A percentile compares a stretch with the other conserved stretches of the same genome.
Conservation (phyloP, 2,329 filamentous ascomycete genomes). For the Colletotrichum plurivorum region DNA sequence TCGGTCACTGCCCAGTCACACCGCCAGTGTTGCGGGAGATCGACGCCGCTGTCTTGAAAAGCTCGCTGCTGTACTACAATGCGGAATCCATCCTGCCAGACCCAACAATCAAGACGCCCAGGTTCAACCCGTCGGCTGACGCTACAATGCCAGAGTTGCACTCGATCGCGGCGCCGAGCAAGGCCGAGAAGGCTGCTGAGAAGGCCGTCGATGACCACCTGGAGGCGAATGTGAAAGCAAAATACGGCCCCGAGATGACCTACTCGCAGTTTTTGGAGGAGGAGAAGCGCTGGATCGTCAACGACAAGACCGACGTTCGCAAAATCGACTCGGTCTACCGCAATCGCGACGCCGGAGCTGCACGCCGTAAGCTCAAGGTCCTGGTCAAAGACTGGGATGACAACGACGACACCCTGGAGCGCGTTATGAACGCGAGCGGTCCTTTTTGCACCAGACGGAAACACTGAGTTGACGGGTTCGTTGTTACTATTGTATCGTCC, state of each 20-base stretch:
- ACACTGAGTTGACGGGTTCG: not conserved
- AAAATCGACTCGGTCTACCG: constrained; percentile 61
- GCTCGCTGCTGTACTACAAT: constrained; percentile 54
- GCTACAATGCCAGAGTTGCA: constrained; percentile 25
- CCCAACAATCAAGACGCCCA: constrained; percentile 39
- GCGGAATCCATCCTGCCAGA: constrained; percentile 54
- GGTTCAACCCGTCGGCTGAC: constrained; percentile 48
- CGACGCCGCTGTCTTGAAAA: constrained; percentile 47
- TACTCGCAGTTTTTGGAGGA: constrained; percentile 51
- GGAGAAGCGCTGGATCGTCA: constrained; percentile 57
- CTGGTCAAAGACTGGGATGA: constrained; percentile 58
- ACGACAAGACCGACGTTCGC: constrained; percentile 55
- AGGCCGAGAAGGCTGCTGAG: constrained; percentile 40
- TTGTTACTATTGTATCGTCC: no score
- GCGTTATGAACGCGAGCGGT: constrained; percentile 51
- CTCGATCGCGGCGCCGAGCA: constrained; percentile 17
- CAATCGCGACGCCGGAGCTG: constrained; percentile 55
- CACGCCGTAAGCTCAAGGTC: constrained; percentile 51
- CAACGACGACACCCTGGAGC: constrained; percentile 54
- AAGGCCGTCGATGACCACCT: constrained; percentile 50
- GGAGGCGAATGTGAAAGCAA: constrained; percentile 48
- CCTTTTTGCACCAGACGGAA: constrained; percentile 44
- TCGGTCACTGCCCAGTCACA: constrained; percentile 55
- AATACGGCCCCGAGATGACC: constrained; percentile 49
- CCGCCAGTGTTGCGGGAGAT: constrained; percentile 47